A percentile compares a stretch with the other conserved stretches of the same genome.
These are phyloP conservation scores for Neonectria coccinea DNA, from an alignment of 2,329 filamentous ascomycete genomes.

Conservation along the genomic window DNA sequence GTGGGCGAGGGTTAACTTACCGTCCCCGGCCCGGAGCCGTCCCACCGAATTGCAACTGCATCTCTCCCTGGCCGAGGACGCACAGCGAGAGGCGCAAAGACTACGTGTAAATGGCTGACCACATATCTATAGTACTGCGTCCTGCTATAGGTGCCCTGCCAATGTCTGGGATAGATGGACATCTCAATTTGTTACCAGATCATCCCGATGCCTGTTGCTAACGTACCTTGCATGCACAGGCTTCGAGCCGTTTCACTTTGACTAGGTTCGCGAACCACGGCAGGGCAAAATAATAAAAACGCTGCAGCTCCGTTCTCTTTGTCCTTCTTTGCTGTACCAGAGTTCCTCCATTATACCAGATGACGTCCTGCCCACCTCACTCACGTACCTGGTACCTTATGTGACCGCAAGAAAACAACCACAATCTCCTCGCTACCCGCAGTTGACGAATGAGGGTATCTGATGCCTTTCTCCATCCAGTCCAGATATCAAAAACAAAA, in stretches of 20 bases:
- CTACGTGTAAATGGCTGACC: background rate
- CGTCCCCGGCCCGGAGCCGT: slow-evolving; percentile 18
- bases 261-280: background rate
- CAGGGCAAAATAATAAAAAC: slow-evolving; percentile 11
- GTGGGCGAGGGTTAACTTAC: slow-evolving; percentile 12
- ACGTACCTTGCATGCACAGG: background rate
- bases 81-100: background rate
- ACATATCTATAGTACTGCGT: background rate
- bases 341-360: slow-evolving; percentile 19
- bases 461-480: slow-evolving; percentile 43
- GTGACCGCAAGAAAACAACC: slow-evolving; percentile 32
- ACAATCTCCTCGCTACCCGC: slow-evolving; percentile 37
- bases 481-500: slow-evolving; percentile 37
- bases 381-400: background rate
- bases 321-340: background rate
- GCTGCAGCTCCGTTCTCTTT: slow-evolving; percentile 26
- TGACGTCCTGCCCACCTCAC: slow-evolving; percentile 1
- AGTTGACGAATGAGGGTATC: slow-evolving; percentile 45
- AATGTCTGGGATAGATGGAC: background rate
- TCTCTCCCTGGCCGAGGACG: background rate
- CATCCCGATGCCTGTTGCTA: background rate
- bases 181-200: slow-evolving; percentile 3
- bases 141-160: background rate
- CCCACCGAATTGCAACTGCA: slow-evolving; percentile 14
- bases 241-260: background rate